Base-by-base conservation (phyloP, 108 stramenopile genomes). In the Parietichytrium sp. region DNA sequence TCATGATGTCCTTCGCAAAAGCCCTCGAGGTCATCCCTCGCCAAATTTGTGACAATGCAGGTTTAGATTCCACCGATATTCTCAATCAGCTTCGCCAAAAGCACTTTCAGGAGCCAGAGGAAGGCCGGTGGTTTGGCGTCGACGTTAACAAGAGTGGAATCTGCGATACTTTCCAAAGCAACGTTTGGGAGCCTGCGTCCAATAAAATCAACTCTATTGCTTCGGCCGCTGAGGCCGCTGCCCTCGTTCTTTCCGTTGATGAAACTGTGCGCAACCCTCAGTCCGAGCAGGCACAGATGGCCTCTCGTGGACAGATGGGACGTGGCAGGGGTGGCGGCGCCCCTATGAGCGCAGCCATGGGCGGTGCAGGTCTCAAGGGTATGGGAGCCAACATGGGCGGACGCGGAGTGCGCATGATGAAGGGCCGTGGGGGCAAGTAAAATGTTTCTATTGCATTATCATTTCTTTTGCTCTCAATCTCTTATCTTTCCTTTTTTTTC, bases 111-210 rank as follows among this genome's bases (percentile, higher is more conserved):
- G 88, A 89, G 10, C 38, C 78, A 27, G 78, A 78, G 0, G 91
- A 87, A 47, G 94, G 88, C n/a, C 86, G 82, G 47, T 99, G 98
- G 98, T 94, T 88, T 81, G 98, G 98, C 79, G 97, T 99, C 27
- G 94, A 98, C 85, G 94, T 98, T 78, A 83, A 90, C 72, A 89
- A 86, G 54, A 93, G 93, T 54, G 95, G 92, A 81, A 94, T 98
- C 53, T 93, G 93, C 81, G 94, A 99, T 89, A 98, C 98, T 6
- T 92, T 96, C 55, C 91, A 92, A 48, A 79, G 87, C 47, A 95
- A 94, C 48, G 94, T 99, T 77, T 99, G 98, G 98, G 98, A 99
- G 90, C 98, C 98, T 18, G 90, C 91, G 45, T 90, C 95, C 86
- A 97, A 97, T 91, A 99, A 99, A 87, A 88, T 88, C 51, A 95